A percentile compares a stretch with the other conserved stretches of the same genome.
These are phyloP conservation scores for Rhizopogon vinicolor DNA, from an alignment of 768 basidiomycete genomes.

Conservation along the genomic window DNA sequence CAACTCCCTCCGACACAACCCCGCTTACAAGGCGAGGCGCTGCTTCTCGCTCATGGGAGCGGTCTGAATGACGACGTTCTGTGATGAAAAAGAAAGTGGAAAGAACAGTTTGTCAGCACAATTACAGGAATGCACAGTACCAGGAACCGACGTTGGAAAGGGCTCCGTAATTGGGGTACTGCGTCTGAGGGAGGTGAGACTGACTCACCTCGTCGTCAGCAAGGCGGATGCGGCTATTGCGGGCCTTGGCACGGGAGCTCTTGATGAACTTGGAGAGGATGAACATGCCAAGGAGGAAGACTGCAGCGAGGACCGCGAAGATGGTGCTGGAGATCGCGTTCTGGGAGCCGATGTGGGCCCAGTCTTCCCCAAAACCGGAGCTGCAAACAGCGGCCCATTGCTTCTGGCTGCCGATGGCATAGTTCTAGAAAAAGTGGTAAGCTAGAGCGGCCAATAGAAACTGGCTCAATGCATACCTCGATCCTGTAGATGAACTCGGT, in stretches of 20 bases:
- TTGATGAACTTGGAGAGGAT: conserved; percentile 31
- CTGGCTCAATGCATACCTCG: conserved; percentile 43
- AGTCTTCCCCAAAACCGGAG: conserved; percentile 23
- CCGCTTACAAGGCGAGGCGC: conserved; percentile 18
- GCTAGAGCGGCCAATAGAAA: not conserved
- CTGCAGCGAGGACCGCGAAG: conserved; percentile 30
- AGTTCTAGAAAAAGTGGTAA: conserved; percentile 28
- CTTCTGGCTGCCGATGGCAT: conserved; percentile 39
- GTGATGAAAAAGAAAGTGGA: conserved; percentile 1
- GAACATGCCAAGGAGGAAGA: conserved; percentile 29
- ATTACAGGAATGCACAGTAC: conserved; percentile 3
- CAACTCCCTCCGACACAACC: not conserved
- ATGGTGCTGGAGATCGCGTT: conserved; percentile 26
- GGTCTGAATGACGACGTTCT: conserved; percentile 12
- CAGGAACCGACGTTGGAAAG: conserved; percentile 5
- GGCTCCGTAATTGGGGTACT: conserved; percentile 10
- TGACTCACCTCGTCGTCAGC: conserved; percentile 33
- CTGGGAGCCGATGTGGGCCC: conserved; percentile 27
- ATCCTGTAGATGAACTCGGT: conserved; percentile 83
- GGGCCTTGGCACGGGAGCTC: conserved; percentile 24
- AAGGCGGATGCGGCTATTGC: conserved; percentile 31
- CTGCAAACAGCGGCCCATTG: conserved; percentile 42
- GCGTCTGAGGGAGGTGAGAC: not conserved
- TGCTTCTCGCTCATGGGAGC: conserved; percentile 26
- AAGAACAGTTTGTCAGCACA: conserved; percentile 3